A percentile compares a stretch with the other conserved stretches of the same genome.
These are phyloP conservation scores for Pholiota conissans DNA, from an alignment of 768 basidiomycete species.

Conservation along the genomic window DNA sequence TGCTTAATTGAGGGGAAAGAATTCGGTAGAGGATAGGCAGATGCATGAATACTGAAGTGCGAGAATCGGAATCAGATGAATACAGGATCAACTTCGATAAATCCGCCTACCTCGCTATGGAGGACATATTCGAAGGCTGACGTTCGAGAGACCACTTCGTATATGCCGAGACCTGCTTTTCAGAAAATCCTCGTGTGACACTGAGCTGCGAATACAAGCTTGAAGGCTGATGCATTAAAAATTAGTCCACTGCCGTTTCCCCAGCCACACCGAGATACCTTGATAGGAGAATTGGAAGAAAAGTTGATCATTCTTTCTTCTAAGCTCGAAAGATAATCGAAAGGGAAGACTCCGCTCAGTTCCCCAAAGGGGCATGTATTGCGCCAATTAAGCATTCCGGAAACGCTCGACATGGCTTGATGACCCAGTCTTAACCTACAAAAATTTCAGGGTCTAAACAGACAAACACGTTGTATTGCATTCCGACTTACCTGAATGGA, in stretches of 20 bases:
- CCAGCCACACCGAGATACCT: conserved; percentile 15
- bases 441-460: neutral
- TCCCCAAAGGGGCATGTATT: conserved; percentile 54
- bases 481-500: conserved; percentile 50
- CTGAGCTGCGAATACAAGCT: conserved; percentile 43
- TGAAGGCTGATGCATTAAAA: conserved; percentile 8
- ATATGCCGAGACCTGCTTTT: conserved; percentile 33
- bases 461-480: neutral
- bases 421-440: conserved; percentile 27
- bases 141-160: conserved; percentile 34
- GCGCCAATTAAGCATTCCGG: conserved; percentile 51
- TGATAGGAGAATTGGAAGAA: conserved; percentile 29
- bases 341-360: conserved; percentile 55
- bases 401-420: conserved; percentile 45
- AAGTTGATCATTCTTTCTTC: conserved; percentile 35
- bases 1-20: conserved; percentile 50
- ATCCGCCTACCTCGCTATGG: conserved; percentile 37
- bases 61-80: conserved; percentile 2
- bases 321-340: conserved; percentile 30
- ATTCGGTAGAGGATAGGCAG: conserved; percentile 58
- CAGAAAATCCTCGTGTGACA: conserved; percentile 61
- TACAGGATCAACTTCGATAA: conserved; percentile 1
- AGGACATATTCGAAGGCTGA: conserved; percentile 24
- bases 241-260: neutral
- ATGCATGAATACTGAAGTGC: conserved; percentile 41